Percentiles rank a stretch among this genome's conserved stretches.
Evolutionary conservation across 2,329 filamentous ascomycete species (phyloP).

Genomic region (Sordariomycetes sp.): DNA sequence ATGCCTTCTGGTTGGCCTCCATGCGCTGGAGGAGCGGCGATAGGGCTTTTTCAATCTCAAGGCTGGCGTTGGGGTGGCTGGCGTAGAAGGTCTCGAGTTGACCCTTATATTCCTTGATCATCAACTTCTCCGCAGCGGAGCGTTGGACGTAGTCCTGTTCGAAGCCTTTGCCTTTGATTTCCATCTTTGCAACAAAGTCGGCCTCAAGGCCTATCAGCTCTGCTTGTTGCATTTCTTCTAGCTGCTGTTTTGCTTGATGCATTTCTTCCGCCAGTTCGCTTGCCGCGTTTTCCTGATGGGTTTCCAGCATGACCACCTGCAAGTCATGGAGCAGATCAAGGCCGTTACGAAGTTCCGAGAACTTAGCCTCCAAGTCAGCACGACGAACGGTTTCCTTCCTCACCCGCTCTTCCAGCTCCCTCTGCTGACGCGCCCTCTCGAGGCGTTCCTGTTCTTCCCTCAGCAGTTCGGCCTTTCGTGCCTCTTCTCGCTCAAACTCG

Average conservation of each 20-base stretch:
- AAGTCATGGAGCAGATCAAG: constrained; percentile 30
- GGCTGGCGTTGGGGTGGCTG: constrained; percentile 20
- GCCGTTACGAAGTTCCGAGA: constrained; percentile 20
- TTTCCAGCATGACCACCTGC: constrained; percentile 28
- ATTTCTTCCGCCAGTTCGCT: constrained; percentile 13
- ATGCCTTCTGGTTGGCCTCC: constrained; percentile 28
- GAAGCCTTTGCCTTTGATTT: constrained; percentile 22
- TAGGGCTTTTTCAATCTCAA: constrained; percentile 22
- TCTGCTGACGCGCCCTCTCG: constrained; percentile 25
- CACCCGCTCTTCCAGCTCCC: constrained; percentile 26
- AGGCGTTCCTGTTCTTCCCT: constrained; percentile 25
- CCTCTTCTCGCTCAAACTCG: constrained; percentile 37
- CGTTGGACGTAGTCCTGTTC: constrained; percentile 30
- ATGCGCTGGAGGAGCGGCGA: constrained; percentile 25
- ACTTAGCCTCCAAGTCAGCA: constrained; percentile 26
- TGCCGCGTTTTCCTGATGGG: constrained; percentile 26
- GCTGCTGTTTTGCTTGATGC: constrained; percentile 14
- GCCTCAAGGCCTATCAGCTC: constrained; percentile 20
- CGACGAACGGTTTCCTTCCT: constrained; percentile 30
- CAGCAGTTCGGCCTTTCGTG: constrained; percentile 26
- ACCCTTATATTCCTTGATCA: constrained; percentile 33
- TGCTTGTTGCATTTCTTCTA: constrained; percentile 20
- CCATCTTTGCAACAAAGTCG: constrained; percentile 17
- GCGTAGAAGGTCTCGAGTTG: constrained; percentile 29
- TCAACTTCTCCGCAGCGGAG: constrained; percentile 26